Conservation (phyloP, 2,329 filamentous ascomycete species). For the Pseudopyrenochaeta lycopersici region DNA sequence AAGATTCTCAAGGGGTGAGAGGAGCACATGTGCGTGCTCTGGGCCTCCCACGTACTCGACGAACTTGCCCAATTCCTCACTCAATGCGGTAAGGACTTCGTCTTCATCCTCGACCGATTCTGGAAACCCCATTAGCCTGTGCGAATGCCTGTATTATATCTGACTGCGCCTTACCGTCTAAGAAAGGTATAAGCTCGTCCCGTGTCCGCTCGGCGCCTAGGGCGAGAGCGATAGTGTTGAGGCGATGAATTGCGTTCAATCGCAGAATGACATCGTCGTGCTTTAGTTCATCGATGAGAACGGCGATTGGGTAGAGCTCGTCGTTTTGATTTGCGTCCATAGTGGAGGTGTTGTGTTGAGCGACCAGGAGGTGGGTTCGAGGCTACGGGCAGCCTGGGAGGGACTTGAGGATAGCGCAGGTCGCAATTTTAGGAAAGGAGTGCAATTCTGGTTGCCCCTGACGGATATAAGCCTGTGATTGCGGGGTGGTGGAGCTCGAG, state of each 20-base stretch:
- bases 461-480: conserved; percentile 32
- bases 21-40: conserved; percentile 92
- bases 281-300: conserved; percentile 99
- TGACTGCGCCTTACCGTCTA: conserved; percentile 79
- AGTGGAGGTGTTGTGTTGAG: conserved; percentile 32
- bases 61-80: conserved; percentile 95
- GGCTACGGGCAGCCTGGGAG: conserved; percentile 30
- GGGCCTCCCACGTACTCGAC: conserved; percentile 97
- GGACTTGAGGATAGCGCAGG: conserved; percentile 14
- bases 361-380: conserved; percentile 24
- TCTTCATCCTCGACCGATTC: conserved; percentile 99
- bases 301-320: conserved; percentile 99
- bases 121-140: conserved; percentile 57
- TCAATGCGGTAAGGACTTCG: conserved; percentile 94
- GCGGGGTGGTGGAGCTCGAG: conserved; percentile 30
- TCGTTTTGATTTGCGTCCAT: conserved; percentile 97
- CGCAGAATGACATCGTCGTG: conserved; percentile 98
- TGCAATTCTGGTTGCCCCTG: conserved; percentile 9
- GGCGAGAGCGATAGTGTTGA: conserved; percentile 97
- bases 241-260: conserved; percentile 96
- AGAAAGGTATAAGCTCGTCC: conserved; percentile 97
- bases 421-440: conserved; percentile 14
- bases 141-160: neutral
- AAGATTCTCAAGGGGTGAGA: conserved; percentile 96
- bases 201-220: conserved; percentile 95